Conservation (phyloP, 345 rosid genomes). For the Eucalyptus decipiens region DNA sequence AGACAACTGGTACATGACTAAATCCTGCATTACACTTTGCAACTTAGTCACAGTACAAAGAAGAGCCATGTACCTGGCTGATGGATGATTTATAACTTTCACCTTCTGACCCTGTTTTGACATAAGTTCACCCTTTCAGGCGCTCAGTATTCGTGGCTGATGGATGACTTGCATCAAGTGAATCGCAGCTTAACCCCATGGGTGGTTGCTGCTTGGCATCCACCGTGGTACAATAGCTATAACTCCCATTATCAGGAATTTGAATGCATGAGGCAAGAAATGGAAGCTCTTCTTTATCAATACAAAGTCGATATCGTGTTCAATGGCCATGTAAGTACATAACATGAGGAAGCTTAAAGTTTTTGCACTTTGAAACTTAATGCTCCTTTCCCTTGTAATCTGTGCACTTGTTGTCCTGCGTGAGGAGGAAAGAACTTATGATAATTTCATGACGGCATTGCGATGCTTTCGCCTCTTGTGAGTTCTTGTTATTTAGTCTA, state of each 20-base stretch:
- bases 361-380: neutral
- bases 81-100: neutral
- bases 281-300: conserved; percentile 72
- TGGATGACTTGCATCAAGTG: conserved; percentile 43
- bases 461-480: neutral
- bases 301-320: conserved; percentile 59
- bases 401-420: neutral
- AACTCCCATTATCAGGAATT: conserved; percentile 81
- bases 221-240: conserved; percentile 85
- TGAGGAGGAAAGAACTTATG: neutral
- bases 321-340: conserved; percentile 62
- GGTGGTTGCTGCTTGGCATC: conserved; percentile 81
- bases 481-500: neutral
- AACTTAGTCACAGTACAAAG: neutral
- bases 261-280: conserved; percentile 91
- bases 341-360: neutral
- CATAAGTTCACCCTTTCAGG: conserved; percentile 20
- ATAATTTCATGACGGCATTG: neutral
- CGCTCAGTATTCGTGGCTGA: conserved; percentile 59
- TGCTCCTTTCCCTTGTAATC: neutral
- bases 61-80: neutral
- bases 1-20: conserved; percentile 32
- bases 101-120: neutral
- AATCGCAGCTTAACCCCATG: conserved; percentile 61
- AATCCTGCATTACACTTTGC: neutral